These are phyloP conservation scores for Scheffersomyces quercinus DNA, from an alignment of 1,139 yeast genomes.

Conservation along the genomic window DNA sequence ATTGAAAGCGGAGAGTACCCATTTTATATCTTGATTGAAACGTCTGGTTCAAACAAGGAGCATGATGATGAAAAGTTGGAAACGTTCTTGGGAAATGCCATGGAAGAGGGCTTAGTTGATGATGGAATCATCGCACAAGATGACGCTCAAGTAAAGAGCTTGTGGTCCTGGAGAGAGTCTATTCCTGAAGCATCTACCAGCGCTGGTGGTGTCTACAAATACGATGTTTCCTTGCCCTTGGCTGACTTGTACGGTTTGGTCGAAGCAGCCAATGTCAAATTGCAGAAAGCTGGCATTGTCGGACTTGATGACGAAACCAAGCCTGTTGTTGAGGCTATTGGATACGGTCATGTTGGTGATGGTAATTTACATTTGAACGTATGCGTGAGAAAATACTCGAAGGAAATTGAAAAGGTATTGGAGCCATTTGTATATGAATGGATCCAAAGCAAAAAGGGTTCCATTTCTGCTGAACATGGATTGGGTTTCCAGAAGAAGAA, in stretches of 20 bases:
- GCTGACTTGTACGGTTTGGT: slow-evolving; percentile 78
- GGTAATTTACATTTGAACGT: slow-evolving; percentile 93
- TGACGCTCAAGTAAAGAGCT: slow-evolving; percentile 75
- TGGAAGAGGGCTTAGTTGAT: slow-evolving; percentile 79
- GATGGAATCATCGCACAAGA: slow-evolving; percentile 98
- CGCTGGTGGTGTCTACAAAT: slow-evolving; percentile 93
- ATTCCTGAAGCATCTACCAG: slow-evolving; percentile 86
- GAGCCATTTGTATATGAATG: slow-evolving; percentile 96
- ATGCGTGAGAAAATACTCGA: slow-evolving; percentile 79
- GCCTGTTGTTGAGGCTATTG: slow-evolving; percentile 86
- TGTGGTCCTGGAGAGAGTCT: slow-evolving; percentile 96
- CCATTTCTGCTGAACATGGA: slow-evolving; percentile 96
- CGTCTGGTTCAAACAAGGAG: slow-evolving; percentile 88
- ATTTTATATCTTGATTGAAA: slow-evolving; percentile 87
- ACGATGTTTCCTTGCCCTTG: slow-evolving; percentile 90
- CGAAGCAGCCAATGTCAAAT: slow-evolving; percentile 62
- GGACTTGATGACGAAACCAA: slow-evolving; percentile 62
- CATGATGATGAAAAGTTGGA: slow-evolving; percentile 82
- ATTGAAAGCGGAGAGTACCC: slow-evolving; percentile 75
- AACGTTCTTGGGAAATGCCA: slow-evolving; percentile 73
- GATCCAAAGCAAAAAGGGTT: slow-evolving; percentile 73
- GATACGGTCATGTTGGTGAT: slow-evolving; percentile 96
- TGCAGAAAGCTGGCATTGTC: slow-evolving; percentile 57
- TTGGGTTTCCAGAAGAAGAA: slow-evolving; percentile 94
- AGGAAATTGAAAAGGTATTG: slow-evolving; percentile 70